Evolutionary conservation across 192 early-diverging fungal species (phyloP), one percentile per base, ranked within the genome.

Genomic region (Coemansia sp.): DNA sequence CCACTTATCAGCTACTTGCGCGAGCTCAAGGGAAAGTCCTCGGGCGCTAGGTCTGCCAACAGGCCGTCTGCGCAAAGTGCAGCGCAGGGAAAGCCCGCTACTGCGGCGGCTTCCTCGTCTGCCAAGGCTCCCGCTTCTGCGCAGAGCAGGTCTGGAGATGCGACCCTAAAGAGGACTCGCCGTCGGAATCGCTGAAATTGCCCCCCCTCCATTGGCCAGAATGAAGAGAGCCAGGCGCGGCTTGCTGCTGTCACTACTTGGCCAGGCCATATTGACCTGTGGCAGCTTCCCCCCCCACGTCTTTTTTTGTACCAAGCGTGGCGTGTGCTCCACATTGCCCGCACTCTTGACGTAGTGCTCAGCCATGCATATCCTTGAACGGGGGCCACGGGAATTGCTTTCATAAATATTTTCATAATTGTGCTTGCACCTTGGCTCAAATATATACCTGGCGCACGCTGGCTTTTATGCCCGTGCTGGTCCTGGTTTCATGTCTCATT

Each of bases 1-100:
- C 76, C 76, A 33, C 70, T 78, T 28, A 73, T 78, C 43, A 38
- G 59, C 24, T 66, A 78, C 45, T 33, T 78, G 70, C 76, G 71
- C 60, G 67, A 69, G 46, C 35, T 78, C 20, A 78, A 78, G 70
- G 34, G 31, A n/a, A 56, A 40, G 16, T 4, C 45, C 16, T 9
- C n/a, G 21, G 56, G 56, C 23, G 28, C n/a, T 7, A 36, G 31
- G 34, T 37, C 58, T 55, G 51, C 28, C 31, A 28, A 26, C 26
- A 55, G 28, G 26, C 9, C 48, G 23, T 1, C 48, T 26, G 46
- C 11, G 9, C 9, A 45, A 20, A 18, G 21, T 26, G 2, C 46
- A 26, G 48, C 48, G 10, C 24, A 51, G 1, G 48, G 23, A n/a
- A 51, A 51, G 7, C 23, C 9, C 10, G 24, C 23, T 26, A 21